Percentiles rank a stretch among this genome's conserved stretches.
phyloP scores from a whole-genome alignment of 306 rosid species.

The Albizia julibrissin region DNA sequence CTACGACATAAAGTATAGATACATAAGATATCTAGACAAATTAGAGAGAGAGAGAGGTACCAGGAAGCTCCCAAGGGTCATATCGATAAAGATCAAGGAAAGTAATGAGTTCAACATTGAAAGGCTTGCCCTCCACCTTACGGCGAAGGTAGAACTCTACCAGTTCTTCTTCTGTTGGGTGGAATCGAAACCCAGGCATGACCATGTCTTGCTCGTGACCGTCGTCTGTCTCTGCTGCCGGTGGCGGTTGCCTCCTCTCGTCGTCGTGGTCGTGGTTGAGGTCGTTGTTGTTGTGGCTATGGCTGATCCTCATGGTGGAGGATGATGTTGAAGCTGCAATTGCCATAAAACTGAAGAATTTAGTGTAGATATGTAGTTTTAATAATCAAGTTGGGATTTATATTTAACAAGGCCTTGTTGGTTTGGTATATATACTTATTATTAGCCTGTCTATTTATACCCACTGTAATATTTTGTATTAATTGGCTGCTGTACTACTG shows the following conservation, averaged over 20 bases:
- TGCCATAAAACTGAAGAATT: slow-evolving; percentile 53
- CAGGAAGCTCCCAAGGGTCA: slow-evolving; percentile 99
- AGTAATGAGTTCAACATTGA: slow-evolving; percentile 97
- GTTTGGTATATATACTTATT: neutral
- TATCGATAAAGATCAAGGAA: slow-evolving; percentile 98
- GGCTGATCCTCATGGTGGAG: slow-evolving; percentile 45
- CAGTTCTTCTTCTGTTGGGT: slow-evolving; percentile 95
- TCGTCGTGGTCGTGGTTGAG: slow-evolving; percentile 29
- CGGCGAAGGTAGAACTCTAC: slow-evolving; percentile 99
- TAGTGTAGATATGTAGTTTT: neutral
- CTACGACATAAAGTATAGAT: neutral
- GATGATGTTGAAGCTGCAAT: slow-evolving; percentile 55
- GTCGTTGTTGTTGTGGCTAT: slow-evolving; percentile 35
- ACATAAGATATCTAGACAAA: neutral
- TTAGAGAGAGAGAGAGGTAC: slow-evolving; percentile 37
- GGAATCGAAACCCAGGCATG: slow-evolving; percentile 98
- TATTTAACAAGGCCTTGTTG: neutral
- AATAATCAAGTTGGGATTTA: neutral
- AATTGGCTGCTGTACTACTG: slow-evolving; percentile 20
- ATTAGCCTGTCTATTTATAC: slow-evolving; percentile 32
- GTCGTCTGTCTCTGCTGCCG: neutral
- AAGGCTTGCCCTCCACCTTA: slow-evolving; percentile 99
- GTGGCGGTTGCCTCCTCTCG: neutral
- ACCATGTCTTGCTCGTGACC: slow-evolving; percentile 89
- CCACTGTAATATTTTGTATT: slow-evolving; percentile 26